Base-by-base conservation (phyloP, 805 yeast species). In the Saturnispora kantuleensis region DNA sequence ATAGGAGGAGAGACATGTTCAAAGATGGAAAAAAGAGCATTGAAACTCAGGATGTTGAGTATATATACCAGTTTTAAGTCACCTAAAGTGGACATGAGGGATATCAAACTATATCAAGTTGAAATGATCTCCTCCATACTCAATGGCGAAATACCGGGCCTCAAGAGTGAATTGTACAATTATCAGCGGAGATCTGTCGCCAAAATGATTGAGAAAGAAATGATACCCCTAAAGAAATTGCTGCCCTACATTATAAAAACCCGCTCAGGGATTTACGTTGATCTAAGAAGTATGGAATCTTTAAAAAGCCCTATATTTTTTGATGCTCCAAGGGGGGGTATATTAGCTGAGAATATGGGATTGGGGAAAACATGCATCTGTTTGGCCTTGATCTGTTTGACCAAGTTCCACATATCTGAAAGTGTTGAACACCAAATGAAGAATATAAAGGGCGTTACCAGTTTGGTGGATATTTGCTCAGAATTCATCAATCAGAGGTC, bases 271-370 rank as follows among this genome's bases (percentile, higher is more conserved):
- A 41, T 11, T 10, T 65, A 52, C 69, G 66, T 69, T 43, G 71
- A 79, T 53, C 43, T 66, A 0, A 49, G 54, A 4, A 52, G 51
- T 0, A 50, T 64, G 30, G 49, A 50, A 3, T 60, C 76, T 29
- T 56, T 53, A 17, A 16, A 26, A 1, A 47, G 55, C 3, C 77
- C 84, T 0, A 71, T 66, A 16, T 53, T 58, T 3, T 76, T 68
- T 50, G 52, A 52, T 11, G 62, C 77, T 2, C 78, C 84, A 0
- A 62, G 73, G 50, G 84, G 84, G 15, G 84, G 84, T 0, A 75
- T 78, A 5, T 56, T 78, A 12, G 83, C 83, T 1, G 84, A 78
- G 47, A 77, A 77, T 67, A 78, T 78, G 84, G 84, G 84, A 1
- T 61, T 77, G 34, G 84, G 84, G 0, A 78, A 78, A 54, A 78